These are phyloP conservation scores for Alternaria ventricosa DNA, from an alignment of 2,329 filamentous ascomycete genomes.

Conservation along the genomic window DNA sequence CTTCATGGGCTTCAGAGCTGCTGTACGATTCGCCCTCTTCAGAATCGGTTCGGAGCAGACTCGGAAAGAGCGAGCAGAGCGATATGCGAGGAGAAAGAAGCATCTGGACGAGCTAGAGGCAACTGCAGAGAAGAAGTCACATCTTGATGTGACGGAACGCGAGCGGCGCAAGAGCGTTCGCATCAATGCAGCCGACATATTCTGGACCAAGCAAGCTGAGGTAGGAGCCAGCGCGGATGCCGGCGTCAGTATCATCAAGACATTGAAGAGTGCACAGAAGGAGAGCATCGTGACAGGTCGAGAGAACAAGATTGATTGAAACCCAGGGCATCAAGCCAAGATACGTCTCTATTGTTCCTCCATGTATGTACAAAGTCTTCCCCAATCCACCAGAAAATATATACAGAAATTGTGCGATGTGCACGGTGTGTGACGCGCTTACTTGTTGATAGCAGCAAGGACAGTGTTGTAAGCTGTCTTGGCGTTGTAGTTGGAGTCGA, in stretches of 20 bases:
- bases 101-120: conserved; percentile 37
- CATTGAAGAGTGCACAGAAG: conserved; percentile 25
- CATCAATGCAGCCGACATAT: conserved; percentile 38
- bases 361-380: conserved; percentile 13
- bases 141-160: conserved; percentile 29
- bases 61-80: conserved; percentile 32
- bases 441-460: conserved; percentile 31
- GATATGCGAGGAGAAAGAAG: conserved; percentile 36
- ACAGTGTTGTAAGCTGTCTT: conserved; percentile 52
- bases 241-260: conserved; percentile 36
- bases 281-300: conserved; percentile 21
- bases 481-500: conserved; percentile 52
- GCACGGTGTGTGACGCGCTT: background rate
- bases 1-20: conserved; percentile 39
- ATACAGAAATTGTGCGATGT: background rate
- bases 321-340: background rate
- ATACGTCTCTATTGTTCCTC: background rate
- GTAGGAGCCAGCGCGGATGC: conserved; percentile 30
- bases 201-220: conserved; percentile 41
- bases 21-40: conserved; percentile 32
- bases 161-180: conserved; percentile 42
- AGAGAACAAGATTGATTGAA: conserved; percentile 7
- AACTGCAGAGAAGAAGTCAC: conserved; percentile 18
- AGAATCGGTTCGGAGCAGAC: conserved; percentile 41
- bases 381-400: background rate